phyloP scores from a whole-genome alignment of 1,284 basidiomycete species.

The Cryptococcus sp. region DNA sequence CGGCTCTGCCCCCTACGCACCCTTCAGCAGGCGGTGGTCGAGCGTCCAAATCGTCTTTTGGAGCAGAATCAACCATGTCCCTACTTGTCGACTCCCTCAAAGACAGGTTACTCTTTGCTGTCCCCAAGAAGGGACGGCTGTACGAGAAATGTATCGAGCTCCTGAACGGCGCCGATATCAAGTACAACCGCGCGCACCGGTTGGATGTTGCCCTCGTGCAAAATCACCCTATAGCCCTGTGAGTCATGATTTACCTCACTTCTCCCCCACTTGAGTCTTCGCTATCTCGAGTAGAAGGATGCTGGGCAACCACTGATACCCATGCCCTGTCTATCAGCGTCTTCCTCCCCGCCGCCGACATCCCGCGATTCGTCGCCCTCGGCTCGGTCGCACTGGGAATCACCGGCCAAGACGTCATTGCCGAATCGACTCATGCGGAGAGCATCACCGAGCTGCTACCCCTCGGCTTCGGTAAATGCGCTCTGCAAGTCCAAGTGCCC shows the following conservation, averaged over 20 bases:
- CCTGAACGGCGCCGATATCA: constrained; percentile 91
- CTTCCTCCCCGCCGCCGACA: constrained; percentile 95
- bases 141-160: constrained; percentile 90
- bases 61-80: constrained; percentile 53
- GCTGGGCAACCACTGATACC: neutral
- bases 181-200: constrained; percentile 85
- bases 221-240: constrained; percentile 93
- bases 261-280: too few relatives aligned
- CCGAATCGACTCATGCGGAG: constrained; percentile 78
- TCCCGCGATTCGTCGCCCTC: constrained; percentile 97
- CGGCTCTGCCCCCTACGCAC: neutral
- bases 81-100: constrained; percentile 61
- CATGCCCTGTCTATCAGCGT: constrained; percentile 61
- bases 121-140: constrained; percentile 96
- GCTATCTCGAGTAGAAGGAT: neutral
- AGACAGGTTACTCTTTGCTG: constrained; percentile 84
- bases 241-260: constrained; percentile 33
- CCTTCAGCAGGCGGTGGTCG: constrained; percentile 7
- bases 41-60: constrained; percentile 37
- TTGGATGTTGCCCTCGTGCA: constrained; percentile 89
- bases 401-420: constrained; percentile 92
- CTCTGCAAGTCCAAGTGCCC: constrained; percentile 92
- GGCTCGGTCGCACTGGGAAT: constrained; percentile 72
- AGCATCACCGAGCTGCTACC: constrained; percentile 78
- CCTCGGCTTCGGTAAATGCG: constrained; percentile 92